Base-by-base conservation (phyloP, 1,284 basidiomycete genomes). In the Apiotrichum brassicae region DNA sequence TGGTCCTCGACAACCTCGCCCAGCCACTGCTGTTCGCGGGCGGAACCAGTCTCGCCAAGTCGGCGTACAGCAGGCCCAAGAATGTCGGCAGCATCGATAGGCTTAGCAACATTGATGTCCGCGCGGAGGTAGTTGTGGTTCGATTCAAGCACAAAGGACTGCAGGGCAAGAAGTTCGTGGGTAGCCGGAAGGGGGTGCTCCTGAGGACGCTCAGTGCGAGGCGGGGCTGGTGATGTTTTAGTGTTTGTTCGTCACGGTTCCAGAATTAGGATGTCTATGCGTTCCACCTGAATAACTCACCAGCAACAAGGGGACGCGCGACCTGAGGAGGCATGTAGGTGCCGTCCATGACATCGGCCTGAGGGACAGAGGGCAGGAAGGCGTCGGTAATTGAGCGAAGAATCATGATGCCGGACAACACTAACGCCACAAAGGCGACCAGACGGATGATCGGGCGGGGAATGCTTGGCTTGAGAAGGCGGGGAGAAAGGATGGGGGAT, bases 101-200 rank as follows among this genome's bases (percentile, higher is more conserved):
- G 70, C 23, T 46, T 24, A 2, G 43, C 20, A 2, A 62, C 48
- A 51, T 73, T 64, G 22, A 66, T 35, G 36, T 53, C 28, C 3
- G 44, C n/a, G 0, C 64, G 59, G n/a, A 74, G 61, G 16, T 57
- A 30, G 52, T 70, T 61, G 48, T 62, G 61, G 7, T 55, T 49
- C 3, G 62, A 61, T 38, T 67, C 59, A 19, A 70, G 57, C 28
- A 73, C 55, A 53, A 67, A 73, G 0, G 67, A 67, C 53, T 72
- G 71, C 9, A 74, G 59, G 3, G 71, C 72, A 13, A 74, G 62
- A 3, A 74, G 62, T 51, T 74, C 70, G 57, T 72, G 69, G 1
- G 65, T 49, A 0, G 49, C 22, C 1, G 71, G 68, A 6, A 71
- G 52, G 5, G 67, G 63, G 45, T 61, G 64, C 16, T 60, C 19